A percentile compares a stretch with the other conserved stretches of the same genome.
Evolutionary conservation across 2,329 filamentous ascomycete species (phyloP).

Genomic region (Xylariaceae sp.): DNA sequence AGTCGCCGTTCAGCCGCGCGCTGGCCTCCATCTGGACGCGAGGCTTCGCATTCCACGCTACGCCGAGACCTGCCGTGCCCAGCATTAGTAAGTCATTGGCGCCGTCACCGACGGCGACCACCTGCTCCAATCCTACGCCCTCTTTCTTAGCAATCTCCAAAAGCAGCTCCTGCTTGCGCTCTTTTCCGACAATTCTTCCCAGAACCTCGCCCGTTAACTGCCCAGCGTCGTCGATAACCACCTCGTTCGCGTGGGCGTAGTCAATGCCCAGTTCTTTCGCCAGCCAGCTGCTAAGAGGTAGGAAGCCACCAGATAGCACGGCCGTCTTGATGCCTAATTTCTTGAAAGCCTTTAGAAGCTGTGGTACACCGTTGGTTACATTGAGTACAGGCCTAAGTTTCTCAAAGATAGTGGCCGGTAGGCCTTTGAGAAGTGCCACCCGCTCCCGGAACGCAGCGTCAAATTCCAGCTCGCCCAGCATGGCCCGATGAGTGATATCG

Average conservation of each 20-base stretch:
- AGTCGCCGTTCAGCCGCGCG: slow-evolving; percentile 73
- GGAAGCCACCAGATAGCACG: slow-evolving; percentile 91
- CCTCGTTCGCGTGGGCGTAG: slow-evolving; percentile 87
- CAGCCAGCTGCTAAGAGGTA: slow-evolving; percentile 87
- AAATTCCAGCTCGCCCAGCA: slow-evolving; percentile 96
- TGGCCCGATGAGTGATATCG: slow-evolving; percentile 88
- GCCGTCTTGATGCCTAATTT: slow-evolving; percentile 84
- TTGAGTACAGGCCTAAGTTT: slow-evolving; percentile 76
- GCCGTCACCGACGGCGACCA: slow-evolving; percentile 79
- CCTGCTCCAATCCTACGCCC: slow-evolving; percentile 68
- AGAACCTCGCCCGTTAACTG: slow-evolving; percentile 75
- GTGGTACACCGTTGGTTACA: slow-evolving; percentile 80
- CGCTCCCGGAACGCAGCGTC: slow-evolving; percentile 81
- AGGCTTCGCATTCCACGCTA: slow-evolving; percentile 86
- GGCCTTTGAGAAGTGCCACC: slow-evolving; percentile 80
- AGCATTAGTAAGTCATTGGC: slow-evolving; percentile 87
- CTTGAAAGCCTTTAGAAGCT: slow-evolving; percentile 77
- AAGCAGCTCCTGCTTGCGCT: slow-evolving; percentile 76
- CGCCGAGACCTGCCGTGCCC: slow-evolving; percentile 74
- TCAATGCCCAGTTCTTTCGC: slow-evolving; percentile 82
- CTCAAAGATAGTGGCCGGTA: slow-evolving; percentile 80
- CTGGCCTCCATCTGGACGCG: slow-evolving; percentile 80
- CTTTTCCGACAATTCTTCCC: slow-evolving; percentile 76
- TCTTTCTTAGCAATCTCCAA: slow-evolving; percentile 74
- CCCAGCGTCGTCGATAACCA: slow-evolving; percentile 65